Conservation (phyloP, 2,329 filamentous ascomycete genomes). For the Hortaea werneckii region DNA sequence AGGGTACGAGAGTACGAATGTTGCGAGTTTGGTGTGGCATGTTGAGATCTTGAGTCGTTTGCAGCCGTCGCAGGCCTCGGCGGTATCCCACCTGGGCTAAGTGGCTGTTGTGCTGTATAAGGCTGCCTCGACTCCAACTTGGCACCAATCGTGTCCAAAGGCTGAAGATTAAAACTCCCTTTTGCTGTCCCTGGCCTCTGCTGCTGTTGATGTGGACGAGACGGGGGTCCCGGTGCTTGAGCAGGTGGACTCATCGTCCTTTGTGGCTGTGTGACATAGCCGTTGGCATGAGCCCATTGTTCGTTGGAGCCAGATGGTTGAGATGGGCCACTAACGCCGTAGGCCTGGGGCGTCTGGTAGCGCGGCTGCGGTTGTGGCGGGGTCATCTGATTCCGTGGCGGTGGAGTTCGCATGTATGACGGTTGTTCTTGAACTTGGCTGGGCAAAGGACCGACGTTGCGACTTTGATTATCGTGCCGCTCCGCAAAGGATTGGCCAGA, state of each 20-base stretch:
- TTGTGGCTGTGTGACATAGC: neutral
- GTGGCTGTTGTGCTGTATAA: slow-evolving; percentile 4
- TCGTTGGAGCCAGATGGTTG: too few relatives aligned
- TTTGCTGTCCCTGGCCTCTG: neutral
- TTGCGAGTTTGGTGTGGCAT: neutral
- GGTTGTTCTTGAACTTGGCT: too few relatives aligned
- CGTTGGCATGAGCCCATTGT: too few relatives aligned
- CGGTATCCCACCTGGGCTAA: slow-evolving; percentile 3
- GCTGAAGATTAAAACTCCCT: neutral
- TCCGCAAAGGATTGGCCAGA: neutral
- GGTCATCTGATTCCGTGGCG: too few relatives aligned
- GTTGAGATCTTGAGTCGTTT: neutral
- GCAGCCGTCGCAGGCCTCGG: slow-evolving; percentile 5
- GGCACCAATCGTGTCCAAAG: neutral
- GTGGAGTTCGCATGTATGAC: too few relatives aligned
- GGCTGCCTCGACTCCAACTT: neutral
- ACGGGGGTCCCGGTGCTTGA: too few relatives aligned
- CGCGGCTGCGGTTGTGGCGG: too few relatives aligned
- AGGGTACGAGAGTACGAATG: neutral
- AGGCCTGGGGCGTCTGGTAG: too few relatives aligned
- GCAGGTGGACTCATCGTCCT: neutral
- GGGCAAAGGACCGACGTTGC: too few relatives aligned
- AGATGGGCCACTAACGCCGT: too few relatives aligned
- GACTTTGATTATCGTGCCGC: neutral
- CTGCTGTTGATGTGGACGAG: neutral